These are phyloP conservation scores for Diplotaxis tenuifolia DNA, from an alignment of 345 rosid species.

Conservation along the genomic window DNA sequence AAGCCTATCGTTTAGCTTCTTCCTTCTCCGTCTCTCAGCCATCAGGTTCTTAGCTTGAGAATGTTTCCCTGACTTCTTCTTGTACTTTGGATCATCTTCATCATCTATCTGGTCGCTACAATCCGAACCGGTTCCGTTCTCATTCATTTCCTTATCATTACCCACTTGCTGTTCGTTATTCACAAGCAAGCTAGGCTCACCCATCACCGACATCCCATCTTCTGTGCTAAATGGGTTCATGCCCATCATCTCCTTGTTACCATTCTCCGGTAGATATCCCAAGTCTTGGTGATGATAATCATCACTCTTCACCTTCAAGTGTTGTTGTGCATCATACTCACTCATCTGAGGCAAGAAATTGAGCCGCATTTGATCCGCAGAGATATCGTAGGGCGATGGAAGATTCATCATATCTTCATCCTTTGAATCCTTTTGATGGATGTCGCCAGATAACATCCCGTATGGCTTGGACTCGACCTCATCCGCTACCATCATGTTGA, in stretches of 20 bases:
- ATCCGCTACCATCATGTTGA: constrained; percentile 25
- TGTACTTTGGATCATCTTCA: constrained; percentile 52
- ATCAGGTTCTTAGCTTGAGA: constrained; percentile 72
- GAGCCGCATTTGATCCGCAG: constrained; percentile 44
- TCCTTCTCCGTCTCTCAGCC: constrained; percentile 92
- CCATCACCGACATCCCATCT: constrained; percentile 41
- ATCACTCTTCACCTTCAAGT: constrained; percentile 38
- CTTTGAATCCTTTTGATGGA: constrained; percentile 31
- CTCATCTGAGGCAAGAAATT: constrained; percentile 49
- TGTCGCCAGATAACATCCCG: constrained; percentile 21
- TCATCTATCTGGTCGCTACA: constrained; percentile 80
- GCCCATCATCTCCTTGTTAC: constrained; percentile 33
- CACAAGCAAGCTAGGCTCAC: constrained; percentile 41
- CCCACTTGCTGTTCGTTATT: constrained; percentile 39
- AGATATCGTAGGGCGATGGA: constrained; percentile 43
- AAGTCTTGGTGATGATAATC: constrained; percentile 37
- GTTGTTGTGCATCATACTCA: constrained; percentile 34
- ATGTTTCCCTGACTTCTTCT: constrained; percentile 50
- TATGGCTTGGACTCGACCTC: constrained; percentile 42
- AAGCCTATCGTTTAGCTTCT: constrained; percentile 87
- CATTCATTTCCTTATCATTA: constrained; percentile 47
- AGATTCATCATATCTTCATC: constrained; percentile 41
- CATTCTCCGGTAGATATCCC: constrained; percentile 32
- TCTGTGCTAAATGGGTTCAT: constrained; percentile 33
- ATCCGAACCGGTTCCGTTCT: constrained; percentile 63